Base-by-base conservation (phyloP, 768 basidiomycete species). In the Gloeostereum incarnatum region DNA sequence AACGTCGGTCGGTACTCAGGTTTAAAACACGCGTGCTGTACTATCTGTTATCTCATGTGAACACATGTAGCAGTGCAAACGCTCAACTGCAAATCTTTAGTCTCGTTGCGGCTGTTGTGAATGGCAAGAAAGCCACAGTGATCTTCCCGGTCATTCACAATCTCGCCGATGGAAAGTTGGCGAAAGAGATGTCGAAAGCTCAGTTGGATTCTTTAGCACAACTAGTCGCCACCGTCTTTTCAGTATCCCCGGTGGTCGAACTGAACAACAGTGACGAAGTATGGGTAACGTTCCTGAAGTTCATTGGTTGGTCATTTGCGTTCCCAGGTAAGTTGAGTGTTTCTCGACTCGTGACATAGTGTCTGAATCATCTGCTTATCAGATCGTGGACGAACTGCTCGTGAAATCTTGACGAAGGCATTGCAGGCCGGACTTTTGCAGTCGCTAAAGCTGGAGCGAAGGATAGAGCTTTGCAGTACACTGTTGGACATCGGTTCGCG, bases 11-110 rank as follows among this genome's bases (percentile, higher is more conserved):
- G 18, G 20, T 41, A 19, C 40, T 5, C 27, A 89, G 88, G 39
- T 78, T 80, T 56, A 86, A 77, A 51, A 71, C 73, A 43, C 72
- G 78, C 9, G 61, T 92, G 30, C 50, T 87, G 29, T 88, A 81
- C 51, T 91, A 73, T 55, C 56, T 96, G 0, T 60, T 87, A 5
- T 92, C 92, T 1, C 93, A 97, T 53, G 65, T 83, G 45, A 68
- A 70, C 33, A 70, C 75, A 3, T 71, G 83, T 45, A 57, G 65
- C 2, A 51, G 72, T 3, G 56, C 71, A 2, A 41, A 49, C 1
- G 66, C 72, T 13, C 75, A 78, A 43, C 51, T 73, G 8, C 51
- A 60, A 8, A 57, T 97, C 0, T 63, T 97, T 13, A 58, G 52
- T 41, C 53, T 61, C 4, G 38, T 71, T 7, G 55, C 17, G 7